Base-by-base conservation (phyloP, 345 rosid genomes). In the Bruguiera parviflora region DNA sequence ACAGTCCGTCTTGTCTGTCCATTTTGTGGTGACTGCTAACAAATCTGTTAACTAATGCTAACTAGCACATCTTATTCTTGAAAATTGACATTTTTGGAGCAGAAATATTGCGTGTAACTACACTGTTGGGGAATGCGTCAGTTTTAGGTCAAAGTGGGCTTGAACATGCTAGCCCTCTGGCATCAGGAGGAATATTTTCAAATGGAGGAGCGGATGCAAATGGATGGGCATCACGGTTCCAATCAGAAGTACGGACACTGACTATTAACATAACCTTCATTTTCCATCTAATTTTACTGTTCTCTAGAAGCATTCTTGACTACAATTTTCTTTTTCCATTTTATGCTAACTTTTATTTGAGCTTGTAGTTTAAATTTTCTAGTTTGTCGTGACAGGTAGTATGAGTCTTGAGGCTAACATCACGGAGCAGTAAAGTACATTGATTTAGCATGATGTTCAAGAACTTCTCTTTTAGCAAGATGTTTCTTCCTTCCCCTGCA, bases 231-330 rank as follows among this genome's bases (percentile, higher is more conserved):
- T 84, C 99, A 69, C 92, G 87, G 61, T 89, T 92, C 84, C 97
- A 91, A 85, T 90, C 99, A 85, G 99, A 95, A 88, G 99, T 92
- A 95, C 75, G 97, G 86, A 86, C 89, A 86, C 96, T 95, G 90
- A 92, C 90, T 85, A 83, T 90, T 95, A 90, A 95, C 99, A 88
- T 88, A 90, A 94, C 96, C 89, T 78, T 76, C 59, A 72, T 80
- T 82, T 78, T 78, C 76, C 79, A 69, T 91, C 89, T 87, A 84
- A 82, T 84, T 85, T 78, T 88, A 74, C 77, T 83, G 70, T 72
- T 67, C 73, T 77, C 65, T 78, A 68, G 75, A 79, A 84, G 78
- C 69, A 83, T 84, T 82, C 52, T 89, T 87, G 84, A 88, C 89
- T 67, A 72, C 61, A 60, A 82, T 27, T 72, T 79, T 75, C 53